Percentiles rank a stretch among this genome's conserved stretches.
Evolutionary conservation across 192 early-diverging fungal genomes (phyloP).

Genomic region (Lobosporangium transversale): DNA sequence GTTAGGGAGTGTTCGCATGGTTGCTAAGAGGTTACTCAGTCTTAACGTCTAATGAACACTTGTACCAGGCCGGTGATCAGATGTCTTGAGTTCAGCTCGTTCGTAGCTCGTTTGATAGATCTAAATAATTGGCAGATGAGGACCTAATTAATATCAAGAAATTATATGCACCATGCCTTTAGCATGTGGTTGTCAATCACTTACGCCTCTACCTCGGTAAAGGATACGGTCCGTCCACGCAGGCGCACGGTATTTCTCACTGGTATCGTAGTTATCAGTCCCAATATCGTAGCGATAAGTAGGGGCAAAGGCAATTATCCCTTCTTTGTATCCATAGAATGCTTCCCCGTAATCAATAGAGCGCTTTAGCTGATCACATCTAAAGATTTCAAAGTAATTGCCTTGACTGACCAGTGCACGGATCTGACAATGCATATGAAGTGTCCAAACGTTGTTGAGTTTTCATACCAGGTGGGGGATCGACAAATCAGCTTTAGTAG

Average conservation of each 20-base stretch:
- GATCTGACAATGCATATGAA: conserved; percentile 1
- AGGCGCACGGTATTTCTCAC: conserved; percentile 54
- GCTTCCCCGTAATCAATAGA: conserved; percentile 70
- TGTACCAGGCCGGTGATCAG: conserved; percentile 82
- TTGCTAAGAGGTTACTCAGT: conserved; percentile 30
- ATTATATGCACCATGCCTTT: not conserved
- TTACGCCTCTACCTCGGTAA: conserved; percentile 63
- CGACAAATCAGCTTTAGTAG: too few relatives aligned
- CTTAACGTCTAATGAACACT: not conserved
- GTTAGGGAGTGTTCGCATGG: conserved; percentile 24
- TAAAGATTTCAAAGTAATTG: conserved; percentile 48
- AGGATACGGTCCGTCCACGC: conserved; percentile 66
- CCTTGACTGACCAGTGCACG: conserved; percentile 21
- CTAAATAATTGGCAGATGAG: conserved; percentile 5
- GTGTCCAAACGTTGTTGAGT: not conserved
- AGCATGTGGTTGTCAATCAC: not conserved
- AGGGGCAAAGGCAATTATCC: conserved; percentile 73
- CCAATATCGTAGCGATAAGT: conserved; percentile 88
- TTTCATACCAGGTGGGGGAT: too few relatives aligned
- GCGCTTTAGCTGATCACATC: conserved; percentile 52
- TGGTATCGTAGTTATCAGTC: conserved; percentile 75
- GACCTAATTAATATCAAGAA: conserved; percentile 27
- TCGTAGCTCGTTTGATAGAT: conserved; percentile 61
- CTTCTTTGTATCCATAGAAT: conserved; percentile 86
- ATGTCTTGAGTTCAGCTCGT: conserved; percentile 70